Evolutionary conservation across 164 flowering plant species (phyloP), one percentile per base, ranked within the genome.

Genomic region (Hamamelis virginiana): DNA sequence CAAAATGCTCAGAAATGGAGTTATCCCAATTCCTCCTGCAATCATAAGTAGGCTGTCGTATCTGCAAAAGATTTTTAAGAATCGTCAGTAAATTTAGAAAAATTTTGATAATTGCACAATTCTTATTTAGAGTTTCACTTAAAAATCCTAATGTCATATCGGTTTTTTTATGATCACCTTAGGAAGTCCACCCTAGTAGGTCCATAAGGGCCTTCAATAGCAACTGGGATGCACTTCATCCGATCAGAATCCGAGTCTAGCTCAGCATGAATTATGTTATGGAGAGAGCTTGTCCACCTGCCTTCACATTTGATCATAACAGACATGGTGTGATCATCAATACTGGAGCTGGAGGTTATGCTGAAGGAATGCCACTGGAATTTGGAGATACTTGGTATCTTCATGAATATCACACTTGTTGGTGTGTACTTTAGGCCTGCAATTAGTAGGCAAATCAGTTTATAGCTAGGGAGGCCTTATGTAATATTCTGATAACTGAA

Each of bases 121-220:
- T 33, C 33, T 1, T 69, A 50, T 10, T 16, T 60, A 46, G 44
- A 56, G 2, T 28, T 2, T 6, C 15, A 21, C 9, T 8, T 19
- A 6, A 60, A 56, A 22, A 8, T 51, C 25, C 12, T 11, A 56
- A 23, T 4, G 0, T 16, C 13, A 19, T 15, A 15, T 15, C 14
- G 18, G n/a, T 16, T 8, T 48, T 62, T 64, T 62, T 19, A 48
- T 62, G 21, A n/a, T n/a, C 53, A 89, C 98, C 96, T 87, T 65
- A 86, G 72, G 71, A 85, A 91, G 69, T 85, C 82, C 21, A 72
- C 19, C 15, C 91, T 80, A 50, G 78, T 69, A 33, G 96, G 94
- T 66, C 98, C 96, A 75, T 91, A 89, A 59, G 98, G 98, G 21
- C 97, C 98, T 87, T 91, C 98, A 53, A 89, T 66, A 58, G 86